phyloP scores from a whole-genome alignment of 306 rosid species.

The Neltuma alba region DNA sequence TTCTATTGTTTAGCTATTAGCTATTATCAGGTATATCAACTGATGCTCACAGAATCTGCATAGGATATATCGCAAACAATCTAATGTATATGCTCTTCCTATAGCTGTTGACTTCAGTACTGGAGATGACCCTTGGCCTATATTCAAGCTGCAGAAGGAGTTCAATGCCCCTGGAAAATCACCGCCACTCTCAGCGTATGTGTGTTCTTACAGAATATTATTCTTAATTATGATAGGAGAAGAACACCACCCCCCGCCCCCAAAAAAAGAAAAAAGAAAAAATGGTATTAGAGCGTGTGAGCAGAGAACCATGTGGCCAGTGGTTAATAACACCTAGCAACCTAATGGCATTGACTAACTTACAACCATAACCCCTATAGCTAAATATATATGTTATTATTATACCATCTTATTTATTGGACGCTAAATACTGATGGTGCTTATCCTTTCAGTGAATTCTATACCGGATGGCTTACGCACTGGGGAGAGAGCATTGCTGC shows the following conservation, averaged over 20 bases:
- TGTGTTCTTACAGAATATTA: slow-evolving; percentile 35
- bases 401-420: background rate
- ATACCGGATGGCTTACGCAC: slow-evolving; percentile 98
- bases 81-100: slow-evolving; percentile 35
- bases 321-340: background rate
- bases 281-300: too few species aligned
- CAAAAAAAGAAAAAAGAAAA: too few species aligned
- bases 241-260: too few species aligned
- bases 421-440: slow-evolving; percentile 37
- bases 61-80: slow-evolving; percentile 16
- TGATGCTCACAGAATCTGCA: slow-evolving; percentile 14
- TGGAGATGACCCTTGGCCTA: slow-evolving; percentile 88
- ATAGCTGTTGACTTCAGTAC: slow-evolving; percentile 91
- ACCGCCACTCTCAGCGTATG: slow-evolving; percentile 92
- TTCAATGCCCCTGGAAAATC: slow-evolving; percentile 92
- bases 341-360: background rate
- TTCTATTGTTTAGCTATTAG: background rate
- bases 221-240: background rate
- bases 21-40: slow-evolving; percentile 7
- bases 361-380: background rate
- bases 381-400: slow-evolving; percentile 38
- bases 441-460: slow-evolving; percentile 74
- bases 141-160: slow-evolving; percentile 86
- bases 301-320: background rate
- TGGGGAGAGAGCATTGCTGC: slow-evolving; percentile 85